A percentile compares a stretch with the other conserved stretches of the same genome.
phyloP scores from a whole-genome alignment of 2,329 filamentous ascomycete genomes.

The Pseudogymnoascus sp. region DNA sequence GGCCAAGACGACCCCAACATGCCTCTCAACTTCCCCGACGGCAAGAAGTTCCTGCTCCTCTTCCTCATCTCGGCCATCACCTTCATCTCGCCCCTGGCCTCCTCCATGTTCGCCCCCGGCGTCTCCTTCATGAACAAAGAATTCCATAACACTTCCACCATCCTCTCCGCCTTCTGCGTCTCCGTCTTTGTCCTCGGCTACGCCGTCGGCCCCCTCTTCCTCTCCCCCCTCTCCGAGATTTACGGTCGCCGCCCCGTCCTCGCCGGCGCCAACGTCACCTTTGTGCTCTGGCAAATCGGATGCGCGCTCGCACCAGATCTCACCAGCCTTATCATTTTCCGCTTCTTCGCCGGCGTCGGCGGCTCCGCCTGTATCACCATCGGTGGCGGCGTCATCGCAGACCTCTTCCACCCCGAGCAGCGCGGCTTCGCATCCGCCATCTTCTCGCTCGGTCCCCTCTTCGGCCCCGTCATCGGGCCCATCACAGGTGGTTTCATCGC shows the following conservation, averaged over 20 bases:
- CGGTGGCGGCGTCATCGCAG: constrained; percentile 36
- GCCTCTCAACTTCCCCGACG: constrained; percentile 43
- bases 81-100: constrained; percentile 29
- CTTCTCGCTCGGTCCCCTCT: constrained; percentile 22
- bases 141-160: constrained; percentile 20
- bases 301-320: constrained; percentile 51
- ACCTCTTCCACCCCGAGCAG: constrained; percentile 30
- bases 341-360: constrained; percentile 40
- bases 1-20: constrained; percentile 47
- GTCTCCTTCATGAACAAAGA: constrained; percentile 25
- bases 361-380: constrained; percentile 38
- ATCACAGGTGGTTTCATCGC: constrained; percentile 25
- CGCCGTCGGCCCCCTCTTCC: constrained; percentile 46
- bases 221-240: constrained; percentile 53
- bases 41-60: constrained; percentile 26
- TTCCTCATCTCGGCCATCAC: constrained; percentile 29
- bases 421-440: constrained; percentile 27
- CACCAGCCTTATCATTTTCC: constrained; percentile 36
- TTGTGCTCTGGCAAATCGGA: constrained; percentile 54
- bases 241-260: constrained; percentile 53
- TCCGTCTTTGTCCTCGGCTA: constrained; percentile 52
- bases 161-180: constrained; percentile 21
- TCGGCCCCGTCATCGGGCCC: constrained; percentile 28
- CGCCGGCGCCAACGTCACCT: constrained; percentile 48
- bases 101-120: constrained; percentile 39